Evolutionary conservation across 2,329 filamentous ascomycete genomes (phyloP).

Genomic region (Pseudomassariella vexata): DNA sequence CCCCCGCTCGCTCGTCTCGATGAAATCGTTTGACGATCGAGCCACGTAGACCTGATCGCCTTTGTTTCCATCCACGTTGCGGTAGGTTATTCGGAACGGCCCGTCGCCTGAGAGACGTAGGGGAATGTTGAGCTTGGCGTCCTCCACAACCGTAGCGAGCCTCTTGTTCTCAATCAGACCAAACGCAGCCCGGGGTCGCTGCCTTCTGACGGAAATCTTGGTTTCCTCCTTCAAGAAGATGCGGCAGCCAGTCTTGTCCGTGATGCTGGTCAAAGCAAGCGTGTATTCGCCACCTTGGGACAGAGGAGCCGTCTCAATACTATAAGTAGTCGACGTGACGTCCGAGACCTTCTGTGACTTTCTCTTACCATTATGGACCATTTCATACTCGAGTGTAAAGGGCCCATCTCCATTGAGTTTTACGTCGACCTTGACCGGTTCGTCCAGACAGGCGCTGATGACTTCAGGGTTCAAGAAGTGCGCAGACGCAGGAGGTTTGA

Average conservation of each 20-base stretch:
- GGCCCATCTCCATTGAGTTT: constrained; percentile 75
- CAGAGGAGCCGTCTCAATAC: constrained; percentile 70
- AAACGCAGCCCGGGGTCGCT: constrained; percentile 82
- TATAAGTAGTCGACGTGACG: constrained; percentile 58
- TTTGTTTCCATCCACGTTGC: constrained; percentile 53
- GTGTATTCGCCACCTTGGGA: constrained; percentile 85
- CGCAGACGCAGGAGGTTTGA: constrained; percentile 87
- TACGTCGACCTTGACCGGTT: constrained; percentile 70
- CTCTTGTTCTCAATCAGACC: constrained; percentile 78
- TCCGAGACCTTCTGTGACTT: constrained; percentile 59
- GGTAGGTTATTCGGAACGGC: constrained; percentile 77
- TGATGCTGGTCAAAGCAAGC: constrained; percentile 76
- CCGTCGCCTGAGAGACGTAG: constrained; percentile 78
- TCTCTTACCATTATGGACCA: constrained; percentile 83
- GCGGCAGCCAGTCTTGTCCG: constrained; percentile 81
- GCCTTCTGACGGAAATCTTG: constrained; percentile 80
- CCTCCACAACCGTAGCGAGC: constrained; percentile 69
- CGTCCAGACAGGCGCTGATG: constrained; percentile 74
- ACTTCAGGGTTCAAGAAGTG: constrained; percentile 52
- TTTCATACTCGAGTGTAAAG: constrained; percentile 86
- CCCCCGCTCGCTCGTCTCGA: constrained; percentile 63
- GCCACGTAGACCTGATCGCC: constrained; percentile 23
- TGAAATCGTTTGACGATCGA: constrained; percentile 55
- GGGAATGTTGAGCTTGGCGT: constrained; percentile 67
- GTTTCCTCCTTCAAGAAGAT: constrained; percentile 78